A percentile compares a stretch with the other conserved stretches of the same genome.
Conservation (phyloP, 805 yeast genomes). For the Ogataea nitratoaversa region DNA sequence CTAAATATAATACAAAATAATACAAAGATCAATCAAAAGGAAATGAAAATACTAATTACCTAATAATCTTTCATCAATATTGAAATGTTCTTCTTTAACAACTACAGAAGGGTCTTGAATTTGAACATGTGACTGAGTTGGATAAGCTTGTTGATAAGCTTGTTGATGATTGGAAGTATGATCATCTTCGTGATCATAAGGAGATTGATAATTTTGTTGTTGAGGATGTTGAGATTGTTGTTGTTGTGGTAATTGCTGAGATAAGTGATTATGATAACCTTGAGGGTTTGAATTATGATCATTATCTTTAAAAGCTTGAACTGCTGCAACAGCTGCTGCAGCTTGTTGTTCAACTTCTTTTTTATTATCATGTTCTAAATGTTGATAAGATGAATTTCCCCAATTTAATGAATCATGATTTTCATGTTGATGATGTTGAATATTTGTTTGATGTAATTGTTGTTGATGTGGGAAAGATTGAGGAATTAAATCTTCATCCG, state of each 20-base stretch:
- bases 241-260: constrained; percentile 5
- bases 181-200: constrained; percentile 5
- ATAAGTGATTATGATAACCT: constrained; percentile 4
- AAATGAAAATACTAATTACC: constrained; percentile 10
- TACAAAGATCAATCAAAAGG: background rate
- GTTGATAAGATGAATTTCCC: constrained; percentile 18
- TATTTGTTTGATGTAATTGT: constrained; percentile 11
- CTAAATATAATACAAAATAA: background rate
- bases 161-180: constrained; percentile 6
- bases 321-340: constrained; percentile 26
- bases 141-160: background rate
- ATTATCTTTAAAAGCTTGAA: constrained; percentile 21
- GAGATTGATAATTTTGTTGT: constrained; percentile 7
- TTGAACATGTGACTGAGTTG: constrained; percentile 7
- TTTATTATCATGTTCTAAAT: constrained; percentile 18
- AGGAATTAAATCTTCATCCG: constrained; percentile 18
- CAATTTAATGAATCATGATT: constrained; percentile 18
- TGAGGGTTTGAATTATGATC: constrained; percentile 11
- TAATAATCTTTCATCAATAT: constrained; percentile 26
- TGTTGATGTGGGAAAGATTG: constrained; percentile 12
- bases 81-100: constrained; percentile 24
- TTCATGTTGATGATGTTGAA: constrained; percentile 6
- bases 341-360: constrained; percentile 23
- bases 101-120: background rate
- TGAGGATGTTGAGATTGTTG: constrained; percentile 11